These are phyloP conservation scores for Desmodesmus armatus DNA, from an alignment of 139 green algal species.

Conservation along the genomic window DNA sequence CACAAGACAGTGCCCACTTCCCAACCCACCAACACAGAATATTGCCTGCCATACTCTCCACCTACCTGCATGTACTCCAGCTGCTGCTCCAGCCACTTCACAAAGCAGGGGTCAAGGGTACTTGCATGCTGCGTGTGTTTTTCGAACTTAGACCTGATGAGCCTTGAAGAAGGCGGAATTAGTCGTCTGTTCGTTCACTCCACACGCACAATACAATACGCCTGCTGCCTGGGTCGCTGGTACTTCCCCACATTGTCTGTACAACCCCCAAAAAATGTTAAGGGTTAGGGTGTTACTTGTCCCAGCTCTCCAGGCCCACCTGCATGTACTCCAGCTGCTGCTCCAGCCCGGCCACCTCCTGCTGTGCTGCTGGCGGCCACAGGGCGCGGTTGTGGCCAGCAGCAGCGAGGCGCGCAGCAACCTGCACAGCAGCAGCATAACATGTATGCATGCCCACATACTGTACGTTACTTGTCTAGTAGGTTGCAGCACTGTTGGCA, in stretches of 20 bases:
- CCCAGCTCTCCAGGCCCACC: not conserved
- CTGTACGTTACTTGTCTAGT: too few species aligned
- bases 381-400: constrained; percentile 49
- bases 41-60: not conserved
- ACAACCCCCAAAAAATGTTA: not conserved
- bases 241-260: too few species aligned
- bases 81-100: not conserved
- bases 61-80: not conserved
- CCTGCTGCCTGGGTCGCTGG: not conserved
- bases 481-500: not conserved
- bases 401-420: constrained; percentile 54
- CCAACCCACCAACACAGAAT: not conserved
- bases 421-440: constrained; percentile 42
- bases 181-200: not conserved
- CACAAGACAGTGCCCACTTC: not conserved
- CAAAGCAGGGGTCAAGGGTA: not conserved
- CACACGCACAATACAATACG: not conserved
- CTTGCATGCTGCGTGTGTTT: not conserved
- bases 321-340: constrained; percentile 37
- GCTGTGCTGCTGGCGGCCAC: constrained; percentile 62
- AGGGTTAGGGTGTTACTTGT: not conserved
- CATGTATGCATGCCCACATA: too few species aligned
- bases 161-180: not conserved
- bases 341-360: constrained; percentile 58
- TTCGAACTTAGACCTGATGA: not conserved